Conservation (phyloP, 2,329 filamentous ascomycete species). For the Monilinia polystroma region DNA sequence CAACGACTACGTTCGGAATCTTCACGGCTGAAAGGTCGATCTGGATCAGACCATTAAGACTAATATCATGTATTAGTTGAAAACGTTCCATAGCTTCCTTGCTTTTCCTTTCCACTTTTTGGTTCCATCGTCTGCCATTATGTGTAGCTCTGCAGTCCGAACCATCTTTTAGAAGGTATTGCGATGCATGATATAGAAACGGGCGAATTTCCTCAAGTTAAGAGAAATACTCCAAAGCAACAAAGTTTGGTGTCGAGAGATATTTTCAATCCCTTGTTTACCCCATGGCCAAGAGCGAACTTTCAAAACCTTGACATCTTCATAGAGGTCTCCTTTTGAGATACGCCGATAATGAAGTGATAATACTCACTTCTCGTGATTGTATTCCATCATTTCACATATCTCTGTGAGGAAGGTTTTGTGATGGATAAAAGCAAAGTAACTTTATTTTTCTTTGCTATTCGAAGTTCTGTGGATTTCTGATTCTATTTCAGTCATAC, state of each 20-base stretch:
- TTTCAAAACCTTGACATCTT: not conserved
- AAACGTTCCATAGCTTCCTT: not conserved
- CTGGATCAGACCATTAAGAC: no score
- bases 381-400: not conserved
- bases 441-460: not conserved
- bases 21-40: not conserved
- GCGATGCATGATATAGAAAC: not conserved
- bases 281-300: not conserved
- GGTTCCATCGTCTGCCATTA: not conserved
- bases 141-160: not conserved
- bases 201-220: conserved; percentile 1
- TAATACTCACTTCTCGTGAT: no score
- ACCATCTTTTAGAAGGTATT: not conserved
- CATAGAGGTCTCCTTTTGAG: not conserved
- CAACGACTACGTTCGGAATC: not conserved
- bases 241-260: not conserved
- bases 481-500: no score
- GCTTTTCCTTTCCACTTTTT: not conserved
- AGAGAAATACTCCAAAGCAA: not conserved
- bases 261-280: not conserved
- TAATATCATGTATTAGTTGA: not conserved
- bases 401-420: not conserved
- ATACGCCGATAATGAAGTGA: not conserved
- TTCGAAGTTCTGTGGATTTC: not conserved
- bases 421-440: not conserved